A percentile compares a stretch with the other conserved stretches of the same genome.
Conservation (phyloP, 2,329 filamentous ascomycete species). For the Cylindrodendrum hubeiense region DNA sequence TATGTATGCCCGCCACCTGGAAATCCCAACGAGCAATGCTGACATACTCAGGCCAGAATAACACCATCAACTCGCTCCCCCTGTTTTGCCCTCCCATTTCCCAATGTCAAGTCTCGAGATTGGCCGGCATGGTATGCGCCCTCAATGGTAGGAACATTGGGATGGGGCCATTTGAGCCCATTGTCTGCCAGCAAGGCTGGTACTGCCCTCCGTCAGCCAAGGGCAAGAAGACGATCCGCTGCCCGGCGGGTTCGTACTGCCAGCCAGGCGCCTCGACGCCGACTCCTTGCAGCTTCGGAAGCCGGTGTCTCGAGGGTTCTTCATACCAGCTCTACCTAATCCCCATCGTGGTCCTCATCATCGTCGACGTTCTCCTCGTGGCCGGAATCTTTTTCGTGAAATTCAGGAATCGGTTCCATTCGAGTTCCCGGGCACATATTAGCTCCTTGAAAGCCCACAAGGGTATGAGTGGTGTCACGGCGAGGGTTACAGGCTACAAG, state of each 20-base stretch:
- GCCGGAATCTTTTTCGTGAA: constrained; percentile 43
- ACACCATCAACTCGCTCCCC: constrained; percentile 60
- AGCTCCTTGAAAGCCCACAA: constrained; percentile 34
- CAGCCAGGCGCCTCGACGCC: constrained; percentile 62
- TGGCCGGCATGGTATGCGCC: constrained; percentile 50
- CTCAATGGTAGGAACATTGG: constrained; percentile 51
- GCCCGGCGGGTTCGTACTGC: constrained; percentile 64
- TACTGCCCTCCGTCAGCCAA: constrained; percentile 58
- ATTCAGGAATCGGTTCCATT: constrained; percentile 33
- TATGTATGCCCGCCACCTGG: constrained; percentile 50
- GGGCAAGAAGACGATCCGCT: constrained; percentile 55
- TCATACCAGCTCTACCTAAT: constrained; percentile 56
- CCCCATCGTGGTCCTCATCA: constrained; percentile 56
- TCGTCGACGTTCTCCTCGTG: constrained; percentile 57
- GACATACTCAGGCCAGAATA: constrained; percentile 52
- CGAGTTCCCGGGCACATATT: constrained; percentile 27
- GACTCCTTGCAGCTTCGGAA: constrained; percentile 60
- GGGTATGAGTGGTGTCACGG: constrained; percentile 46
- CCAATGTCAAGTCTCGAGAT: constrained; percentile 51
- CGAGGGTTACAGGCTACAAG: constrained; percentile 50
- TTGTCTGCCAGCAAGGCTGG: constrained; percentile 61
- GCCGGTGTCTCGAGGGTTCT: constrained; percentile 60
- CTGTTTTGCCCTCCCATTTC: constrained; percentile 57
- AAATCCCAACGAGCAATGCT: not conserved
- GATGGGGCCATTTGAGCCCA: constrained; percentile 64